These are phyloP conservation scores for Sodiomyces alkalinus DNA, from an alignment of 2,329 filamentous ascomycete genomes.

Conservation along the genomic window DNA sequence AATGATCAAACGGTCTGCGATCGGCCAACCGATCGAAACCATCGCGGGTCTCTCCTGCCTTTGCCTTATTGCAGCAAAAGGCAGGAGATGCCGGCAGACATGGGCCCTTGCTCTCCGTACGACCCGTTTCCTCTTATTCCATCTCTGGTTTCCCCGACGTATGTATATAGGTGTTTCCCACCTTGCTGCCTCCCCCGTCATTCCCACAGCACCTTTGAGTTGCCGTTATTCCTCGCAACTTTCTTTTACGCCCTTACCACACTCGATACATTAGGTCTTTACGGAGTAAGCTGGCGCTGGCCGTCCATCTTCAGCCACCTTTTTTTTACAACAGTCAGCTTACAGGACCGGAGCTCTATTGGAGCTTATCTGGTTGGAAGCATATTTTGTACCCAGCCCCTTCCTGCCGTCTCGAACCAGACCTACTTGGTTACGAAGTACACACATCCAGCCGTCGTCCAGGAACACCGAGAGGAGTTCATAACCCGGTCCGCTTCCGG, in stretches of 20 bases:
- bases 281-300: too few species aligned
- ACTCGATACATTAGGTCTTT: too few species aligned
- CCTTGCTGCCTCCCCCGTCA: not conserved
- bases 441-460: not conserved
- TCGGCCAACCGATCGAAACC: constrained; percentile 9
- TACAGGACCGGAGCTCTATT: too few species aligned
- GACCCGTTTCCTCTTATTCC: not conserved
- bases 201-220: not conserved
- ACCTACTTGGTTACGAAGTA: not conserved
- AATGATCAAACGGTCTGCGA: constrained; percentile 9
- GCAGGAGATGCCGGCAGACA: constrained; percentile 4
- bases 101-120: not conserved
- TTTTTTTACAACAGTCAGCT: too few species aligned
- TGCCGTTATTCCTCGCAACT: not conserved
- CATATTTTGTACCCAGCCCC: too few species aligned
- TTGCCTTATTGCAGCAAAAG: constrained; percentile 1
- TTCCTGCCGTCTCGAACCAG: not conserved
- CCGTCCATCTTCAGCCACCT: too few species aligned
- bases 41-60: constrained; percentile 5
- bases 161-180: not conserved
- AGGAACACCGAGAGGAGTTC: too few species aligned
- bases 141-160: not conserved
- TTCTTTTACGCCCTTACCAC: not conserved
- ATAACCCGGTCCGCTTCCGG: too few species aligned
- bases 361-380: too few species aligned